Evolutionary conservation across 1,284 basidiomycete species (phyloP), one percentile per base, ranked within the genome.

Genomic region (Takashimella tepidaria): DNA sequence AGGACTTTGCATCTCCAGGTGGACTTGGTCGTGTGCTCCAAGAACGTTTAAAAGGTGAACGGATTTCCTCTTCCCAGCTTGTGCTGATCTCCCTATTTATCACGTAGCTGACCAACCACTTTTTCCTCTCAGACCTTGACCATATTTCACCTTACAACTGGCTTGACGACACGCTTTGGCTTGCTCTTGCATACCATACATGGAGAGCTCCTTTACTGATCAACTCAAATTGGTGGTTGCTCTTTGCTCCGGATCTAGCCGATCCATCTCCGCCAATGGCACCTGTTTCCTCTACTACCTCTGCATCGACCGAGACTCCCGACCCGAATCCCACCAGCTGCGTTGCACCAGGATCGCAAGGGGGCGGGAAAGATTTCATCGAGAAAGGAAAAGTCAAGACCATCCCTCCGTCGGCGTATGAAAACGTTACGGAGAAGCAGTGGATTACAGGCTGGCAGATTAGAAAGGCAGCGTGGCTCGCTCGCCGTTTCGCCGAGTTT

Each of bases 151-250:
- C 89, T 0, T 81, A 87, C 74, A 97, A 96, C 73, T 98, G 95
- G 95, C 82, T 98, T 12, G 84, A 96, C 64, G 93, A 98, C 75
- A 91, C 89, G 52, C 87, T 93, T 66, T 98, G 95, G 95, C 79
- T 86, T 54, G 85, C 87, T 62, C 87, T 88, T 62, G 86, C 90
- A 0, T 98, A 98, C 75, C 84, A 91, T 58, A 88, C 92, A 75
- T 91, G 87, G 85, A 83, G 93, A 45, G 83, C 84, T 1, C 91
- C 95, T 0, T 78, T 98, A 26, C 79, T 91, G 54, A 77, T 98
- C 67, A 89, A 98, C 76, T 95, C 92, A 8, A 97, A 98, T 70
- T 98, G 93, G 93, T 98, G 93, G 93, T 79, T 97, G 44, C 81
- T 90, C n/a, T 89, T 93, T 69, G 73, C 75, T 37, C 72, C 79